phyloP scores from a whole-genome alignment of 805 yeast species.

The Kodamaea leandrae region DNA sequence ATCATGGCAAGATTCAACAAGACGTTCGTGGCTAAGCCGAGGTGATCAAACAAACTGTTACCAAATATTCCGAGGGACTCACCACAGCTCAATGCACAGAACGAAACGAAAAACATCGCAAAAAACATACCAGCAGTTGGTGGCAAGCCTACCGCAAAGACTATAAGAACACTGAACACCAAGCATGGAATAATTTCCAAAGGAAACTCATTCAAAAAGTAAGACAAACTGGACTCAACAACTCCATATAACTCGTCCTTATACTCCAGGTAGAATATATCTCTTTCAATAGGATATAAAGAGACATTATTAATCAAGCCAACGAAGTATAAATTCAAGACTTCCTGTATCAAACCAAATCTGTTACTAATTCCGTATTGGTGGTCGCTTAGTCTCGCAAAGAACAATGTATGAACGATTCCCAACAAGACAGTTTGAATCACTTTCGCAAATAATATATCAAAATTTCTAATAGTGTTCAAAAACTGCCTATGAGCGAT shows the following conservation, averaged over 20 bases:
- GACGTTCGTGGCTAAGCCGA: slow-evolving; percentile 77
- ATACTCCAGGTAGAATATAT: slow-evolving; percentile 75
- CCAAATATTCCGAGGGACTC: slow-evolving; percentile 83
- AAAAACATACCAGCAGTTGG: slow-evolving; percentile 66
- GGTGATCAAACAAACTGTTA: slow-evolving; percentile 67
- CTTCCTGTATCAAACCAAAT: slow-evolving; percentile 73
- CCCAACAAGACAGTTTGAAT: slow-evolving; percentile 65
- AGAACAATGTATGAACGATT: slow-evolving; percentile 63
- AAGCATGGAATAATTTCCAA: slow-evolving; percentile 60
- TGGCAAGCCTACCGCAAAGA: slow-evolving; percentile 72
- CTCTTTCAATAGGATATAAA: slow-evolving; percentile 69
- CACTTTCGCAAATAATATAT: slow-evolving; percentile 61
- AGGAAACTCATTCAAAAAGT: slow-evolving; percentile 63
- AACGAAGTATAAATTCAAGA: slow-evolving; percentile 67
- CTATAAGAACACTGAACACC: slow-evolving; percentile 59
- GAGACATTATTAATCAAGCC: slow-evolving; percentile 80
- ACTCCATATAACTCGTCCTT: slow-evolving; percentile 69
- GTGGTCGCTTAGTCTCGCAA: slow-evolving; percentile 39
- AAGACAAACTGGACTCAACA: slow-evolving; percentile 58
- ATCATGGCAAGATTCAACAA: slow-evolving; percentile 64
- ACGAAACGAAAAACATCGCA: slow-evolving; percentile 52
- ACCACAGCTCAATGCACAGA: slow-evolving; percentile 66
- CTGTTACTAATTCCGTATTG: slow-evolving; percentile 60
- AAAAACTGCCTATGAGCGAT: slow-evolving; percentile 32
- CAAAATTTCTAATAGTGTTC: slow-evolving; percentile 41